Evolutionary conservation across 2,329 filamentous ascomycete genomes (phyloP), one percentile per base, ranked within the genome.

Genomic region (Didymella pomorum): DNA sequence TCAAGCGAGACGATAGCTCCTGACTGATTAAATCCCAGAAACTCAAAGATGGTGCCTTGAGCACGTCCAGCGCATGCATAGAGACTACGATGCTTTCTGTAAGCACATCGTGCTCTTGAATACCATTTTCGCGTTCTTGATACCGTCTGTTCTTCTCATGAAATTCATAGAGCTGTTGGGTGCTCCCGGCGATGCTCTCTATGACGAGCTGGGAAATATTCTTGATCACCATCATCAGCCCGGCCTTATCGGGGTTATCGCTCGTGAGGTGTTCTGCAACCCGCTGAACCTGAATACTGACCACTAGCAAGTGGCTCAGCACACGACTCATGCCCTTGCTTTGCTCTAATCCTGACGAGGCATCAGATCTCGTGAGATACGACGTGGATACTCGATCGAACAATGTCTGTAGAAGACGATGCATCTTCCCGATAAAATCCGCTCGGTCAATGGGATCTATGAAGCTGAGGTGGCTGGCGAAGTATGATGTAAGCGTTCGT

Each of bases 391-490:
- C 43, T 31, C 49, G 62, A 18, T 72, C 67, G 16, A 69, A 60
- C 5, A 80, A 41, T 4, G 73, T 69, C 42, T 80, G 74, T 31
- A 78, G 71, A 14, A 83, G 59, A n/a, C 74, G 72, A 16, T 72
- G 72, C 44, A 83, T 69, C 54, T 78, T 79, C 18, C 71, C 65
- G 4, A 82, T 72, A 62, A 82, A 86, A 4, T 74, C 70, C 25
- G 65, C 71, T 18, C 85, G 80, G 67, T 87, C 85, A 18, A 86
- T 74, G 0, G 81, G 75, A 66, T 87, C 85, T 28, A 80, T 74
- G 62, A 87, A 87, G 41, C 78, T 78, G 2, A 87, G 65, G 41
- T 76, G 75, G 4, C 78, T 75, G 9, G 81, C 81, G 41, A 82
- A 65, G 61, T 86, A 88, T 23, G 72, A 73, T 28, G 84, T 73